phyloP scores from a whole-genome alignment of 768 basidiomycete genomes.

The Termitomyces sp. region DNA sequence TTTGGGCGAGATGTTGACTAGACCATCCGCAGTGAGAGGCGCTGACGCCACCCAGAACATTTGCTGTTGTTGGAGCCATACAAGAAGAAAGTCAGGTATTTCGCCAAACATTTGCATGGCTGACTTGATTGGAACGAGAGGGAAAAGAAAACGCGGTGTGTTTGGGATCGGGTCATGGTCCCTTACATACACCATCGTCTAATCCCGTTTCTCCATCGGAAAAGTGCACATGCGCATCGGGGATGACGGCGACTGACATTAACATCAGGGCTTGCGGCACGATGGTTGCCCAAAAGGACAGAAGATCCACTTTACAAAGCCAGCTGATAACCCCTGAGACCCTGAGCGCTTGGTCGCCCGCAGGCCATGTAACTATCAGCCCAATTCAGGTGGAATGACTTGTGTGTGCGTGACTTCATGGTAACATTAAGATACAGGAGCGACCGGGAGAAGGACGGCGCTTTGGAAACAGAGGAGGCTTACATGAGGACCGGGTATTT shows the following conservation, averaged over 20 bases:
- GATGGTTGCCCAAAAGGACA: constrained; percentile 3
- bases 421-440: constrained; percentile 5
- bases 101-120: constrained; percentile 55
- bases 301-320: constrained; percentile 6
- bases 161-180: neutral
- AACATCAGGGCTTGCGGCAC: constrained; percentile 10
- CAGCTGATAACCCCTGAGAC: constrained; percentile 11
- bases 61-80: constrained; percentile 60
- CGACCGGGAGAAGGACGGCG: neutral
- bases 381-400: neutral
- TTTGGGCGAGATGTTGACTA: constrained; percentile 68
- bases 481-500: constrained; percentile 7
- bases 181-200: constrained; percentile 15
- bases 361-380: neutral
- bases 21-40: constrained; percentile 51
- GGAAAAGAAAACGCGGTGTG: neutral
- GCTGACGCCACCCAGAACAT: constrained; percentile 72
- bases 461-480: constrained; percentile 3
- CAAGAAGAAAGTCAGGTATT: constrained; percentile 47
- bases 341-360: neutral
- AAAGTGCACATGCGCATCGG: constrained; percentile 11
- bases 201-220: constrained; percentile 18
- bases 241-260: constrained; percentile 11
- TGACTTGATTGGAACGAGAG: neutral
- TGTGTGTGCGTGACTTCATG: neutral